These are phyloP conservation scores for Waitea zeae DNA, from an alignment of 1,284 basidiomycete genomes.

Conservation along the genomic window DNA sequence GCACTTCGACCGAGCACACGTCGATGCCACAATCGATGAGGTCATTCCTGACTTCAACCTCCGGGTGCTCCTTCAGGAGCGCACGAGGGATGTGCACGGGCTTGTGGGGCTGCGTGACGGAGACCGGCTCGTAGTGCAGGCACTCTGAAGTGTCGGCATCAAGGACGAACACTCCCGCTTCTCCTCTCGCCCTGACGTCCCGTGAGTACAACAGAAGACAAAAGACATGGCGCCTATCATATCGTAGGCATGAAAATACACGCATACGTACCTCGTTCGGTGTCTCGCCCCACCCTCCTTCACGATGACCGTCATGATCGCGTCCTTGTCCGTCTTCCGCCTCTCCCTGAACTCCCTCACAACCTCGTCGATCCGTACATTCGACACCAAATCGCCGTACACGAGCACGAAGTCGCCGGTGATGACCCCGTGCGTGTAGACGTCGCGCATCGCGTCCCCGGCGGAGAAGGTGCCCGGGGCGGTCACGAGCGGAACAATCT, in stretches of 20 bases:
- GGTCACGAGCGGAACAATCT: conserved; percentile 78
- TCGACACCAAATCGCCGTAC: conserved; percentile 88
- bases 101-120: conserved; percentile 43
- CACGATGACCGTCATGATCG: conserved; percentile 93
- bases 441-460: conserved; percentile 92
- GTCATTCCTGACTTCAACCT: conserved; percentile 75
- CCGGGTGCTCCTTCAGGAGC: conserved; percentile 45
- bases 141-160: conserved; percentile 64
- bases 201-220: conserved; percentile 7
- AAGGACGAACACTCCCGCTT: conserved; percentile 58
- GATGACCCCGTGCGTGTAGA: conserved; percentile 87
- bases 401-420: conserved; percentile 90
- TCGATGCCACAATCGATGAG: conserved; percentile 82
- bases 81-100: conserved; percentile 50
- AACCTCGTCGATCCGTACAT: conserved; percentile 79
- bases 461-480: conserved; percentile 81
- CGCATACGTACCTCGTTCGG: conserved; percentile 45
- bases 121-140: conserved; percentile 60
- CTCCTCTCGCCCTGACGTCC: conserved; percentile 41
- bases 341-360: conserved; percentile 82
- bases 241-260: conserved; percentile 8
- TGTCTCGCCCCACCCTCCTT: conserved; percentile 60
- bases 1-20: conserved; percentile 85
- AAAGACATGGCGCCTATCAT: not conserved
- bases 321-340: conserved; percentile 75